These are phyloP conservation scores for Aspergillus tanneri DNA, from an alignment of 2,329 filamentous ascomycete species.

Conservation along the genomic window DNA sequence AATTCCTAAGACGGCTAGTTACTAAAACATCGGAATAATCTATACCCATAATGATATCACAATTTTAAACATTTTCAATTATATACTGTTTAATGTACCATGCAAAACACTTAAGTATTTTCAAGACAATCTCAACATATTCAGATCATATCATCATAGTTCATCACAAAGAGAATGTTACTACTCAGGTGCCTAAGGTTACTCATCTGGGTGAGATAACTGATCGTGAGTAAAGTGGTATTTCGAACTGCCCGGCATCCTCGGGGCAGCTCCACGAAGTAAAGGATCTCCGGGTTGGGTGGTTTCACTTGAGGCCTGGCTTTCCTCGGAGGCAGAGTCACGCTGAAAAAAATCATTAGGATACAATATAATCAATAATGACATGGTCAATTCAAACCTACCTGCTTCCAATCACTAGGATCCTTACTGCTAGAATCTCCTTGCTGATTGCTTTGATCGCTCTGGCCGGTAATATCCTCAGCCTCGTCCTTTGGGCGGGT, in stretches of 20 bases:
- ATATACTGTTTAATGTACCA: too few species aligned
- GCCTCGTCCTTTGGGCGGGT: constrained; percentile 50
- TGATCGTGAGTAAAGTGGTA: constrained; percentile 5
- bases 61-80: too few species aligned
- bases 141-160: too few species aligned
- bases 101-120: too few species aligned
- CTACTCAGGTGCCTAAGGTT: too few species aligned
- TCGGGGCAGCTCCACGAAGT: constrained; percentile 54
- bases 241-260: too few species aligned
- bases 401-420: constrained; percentile 33
- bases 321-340: constrained; percentile 57
- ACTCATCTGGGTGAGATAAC: constrained; percentile 10
- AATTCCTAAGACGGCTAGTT: too few species aligned
- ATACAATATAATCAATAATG: too few species aligned
- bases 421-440: constrained; percentile 33
- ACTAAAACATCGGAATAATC: too few species aligned
- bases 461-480: constrained; percentile 40
- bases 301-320: constrained; percentile 52
- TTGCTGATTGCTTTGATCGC: constrained; percentile 32
- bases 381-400: constrained; percentile 14
- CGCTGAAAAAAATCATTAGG: constrained; percentile 33
- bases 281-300: constrained; percentile 56
- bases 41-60: too few species aligned
- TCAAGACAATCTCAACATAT: too few species aligned
- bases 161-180: too few species aligned